A percentile compares a stretch with the other conserved stretches of the same genome.
Conservation (phyloP, 2,329 filamentous ascomycete genomes). For the Aureobasidium sp. region DNA sequence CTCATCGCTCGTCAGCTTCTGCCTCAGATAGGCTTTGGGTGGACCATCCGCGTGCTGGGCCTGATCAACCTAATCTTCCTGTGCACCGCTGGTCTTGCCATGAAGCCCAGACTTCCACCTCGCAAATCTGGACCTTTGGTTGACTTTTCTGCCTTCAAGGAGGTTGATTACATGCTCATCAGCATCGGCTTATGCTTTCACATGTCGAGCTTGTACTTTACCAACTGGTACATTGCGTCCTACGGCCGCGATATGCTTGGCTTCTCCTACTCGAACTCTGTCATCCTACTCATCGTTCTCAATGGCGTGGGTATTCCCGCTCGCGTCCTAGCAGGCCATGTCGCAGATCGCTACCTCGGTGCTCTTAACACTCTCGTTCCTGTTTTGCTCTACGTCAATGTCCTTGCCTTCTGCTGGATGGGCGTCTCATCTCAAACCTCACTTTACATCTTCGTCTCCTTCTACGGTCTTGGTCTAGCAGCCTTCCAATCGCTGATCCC, state of each 20-base stretch:
- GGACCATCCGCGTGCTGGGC: conserved; percentile 55
- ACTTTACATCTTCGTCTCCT: conserved; percentile 35
- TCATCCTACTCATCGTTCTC: conserved; percentile 48
- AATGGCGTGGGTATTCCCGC: conserved; percentile 50
- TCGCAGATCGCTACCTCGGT: conserved; percentile 47
- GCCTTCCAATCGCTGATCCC: conserved; percentile 40
- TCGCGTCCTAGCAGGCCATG: conserved; percentile 42
- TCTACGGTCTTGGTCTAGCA: conserved; percentile 38
- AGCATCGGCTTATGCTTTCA: conserved; percentile 24
- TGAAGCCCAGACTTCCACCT: conserved; percentile 35
- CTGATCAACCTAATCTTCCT: conserved; percentile 47
- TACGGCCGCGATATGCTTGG: conserved; percentile 27
- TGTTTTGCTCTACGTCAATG: conserved; percentile 34
- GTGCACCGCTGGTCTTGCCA: conserved; percentile 27
- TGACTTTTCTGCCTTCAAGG: conserved; percentile 33
- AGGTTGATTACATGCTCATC: conserved; percentile 32
- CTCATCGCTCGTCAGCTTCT: conserved; percentile 46
- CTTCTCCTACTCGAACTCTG: conserved; percentile 41
- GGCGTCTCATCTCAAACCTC: conserved; percentile 34
- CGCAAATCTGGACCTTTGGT: conserved; percentile 34
- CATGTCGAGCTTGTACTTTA: conserved; percentile 31
- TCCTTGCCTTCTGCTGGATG: conserved; percentile 50
- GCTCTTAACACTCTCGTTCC: conserved; percentile 49
- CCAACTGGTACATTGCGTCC: conserved; percentile 35
- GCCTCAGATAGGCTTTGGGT: conserved; percentile 53